phyloP scores from a whole-genome alignment of 164 flowering plant species.

The Dillenia turbinata region DNA sequence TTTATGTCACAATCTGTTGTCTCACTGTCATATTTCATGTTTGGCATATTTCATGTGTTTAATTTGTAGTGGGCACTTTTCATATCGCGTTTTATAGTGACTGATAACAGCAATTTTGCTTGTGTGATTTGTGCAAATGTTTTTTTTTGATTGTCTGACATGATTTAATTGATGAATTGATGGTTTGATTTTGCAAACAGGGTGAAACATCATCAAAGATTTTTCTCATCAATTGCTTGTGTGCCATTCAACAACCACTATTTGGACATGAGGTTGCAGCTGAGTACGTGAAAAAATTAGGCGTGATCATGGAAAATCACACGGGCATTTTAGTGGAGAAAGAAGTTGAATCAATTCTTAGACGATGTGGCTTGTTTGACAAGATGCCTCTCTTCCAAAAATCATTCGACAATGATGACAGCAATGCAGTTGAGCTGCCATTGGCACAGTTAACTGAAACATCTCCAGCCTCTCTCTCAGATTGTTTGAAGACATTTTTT shows the following conservation, averaged over 20 bases:
- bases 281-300: slow-evolving; percentile 59
- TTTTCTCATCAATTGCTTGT: slow-evolving; percentile 90
- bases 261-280: slow-evolving; percentile 68
- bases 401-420: slow-evolving; percentile 19
- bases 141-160: too few species aligned
- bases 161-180: too few species aligned
- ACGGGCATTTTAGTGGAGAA: slow-evolving; percentile 54
- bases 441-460: slow-evolving; percentile 70
- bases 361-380: slow-evolving; percentile 59
- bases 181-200: too few species aligned
- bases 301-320: slow-evolving; percentile 61
- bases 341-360: slow-evolving; percentile 69
- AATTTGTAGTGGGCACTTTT: too few species aligned
- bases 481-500: slow-evolving; percentile 69
- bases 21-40: too few species aligned
- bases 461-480: slow-evolving; percentile 62
- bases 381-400: slow-evolving; percentile 58
- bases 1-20: too few species aligned
- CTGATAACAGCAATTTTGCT: too few species aligned
- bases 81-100: too few species aligned
- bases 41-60: too few species aligned
- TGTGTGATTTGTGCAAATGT: too few species aligned
- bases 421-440: slow-evolving; percentile 22
- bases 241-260: slow-evolving; percentile 85
- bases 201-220: slow-evolving; percentile 73